Evolutionary conservation across 2,329 filamentous ascomycete species (phyloP).

Genomic region (Verticillium tricorpus): DNA sequence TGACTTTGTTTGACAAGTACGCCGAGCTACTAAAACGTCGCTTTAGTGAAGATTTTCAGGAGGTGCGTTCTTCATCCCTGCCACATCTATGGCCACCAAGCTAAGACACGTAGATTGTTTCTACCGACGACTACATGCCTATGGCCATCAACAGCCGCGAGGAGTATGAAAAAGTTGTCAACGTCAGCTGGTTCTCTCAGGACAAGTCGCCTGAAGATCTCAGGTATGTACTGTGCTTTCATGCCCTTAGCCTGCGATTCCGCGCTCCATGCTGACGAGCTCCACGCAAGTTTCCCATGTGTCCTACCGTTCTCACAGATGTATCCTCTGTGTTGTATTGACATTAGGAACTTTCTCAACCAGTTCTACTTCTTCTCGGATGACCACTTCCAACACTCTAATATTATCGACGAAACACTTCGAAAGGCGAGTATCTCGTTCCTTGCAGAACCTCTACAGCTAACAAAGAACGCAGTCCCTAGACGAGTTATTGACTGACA

Average conservation of each 20-base stretch:
- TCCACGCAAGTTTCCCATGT: constrained; percentile 69
- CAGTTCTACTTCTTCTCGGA: constrained; percentile 98
- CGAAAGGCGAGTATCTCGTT: constrained; percentile 52
- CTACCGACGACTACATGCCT: constrained; percentile 99
- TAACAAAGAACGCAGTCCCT: constrained; percentile 54
- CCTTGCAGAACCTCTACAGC: neutral
- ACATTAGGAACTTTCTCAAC: constrained; percentile 95
- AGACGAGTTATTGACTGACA: constrained; percentile 89
- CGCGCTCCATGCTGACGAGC: constrained; percentile 11
- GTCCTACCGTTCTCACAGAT: constrained; percentile 98
- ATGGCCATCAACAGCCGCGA: constrained; percentile 91
- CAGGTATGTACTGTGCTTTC: constrained; percentile 45
- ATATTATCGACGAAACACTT: constrained; percentile 85
- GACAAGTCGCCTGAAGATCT: constrained; percentile 74
- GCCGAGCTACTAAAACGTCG: constrained; percentile 83
- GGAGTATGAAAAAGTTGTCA: constrained; percentile 93
- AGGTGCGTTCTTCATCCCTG: constrained; percentile 44
- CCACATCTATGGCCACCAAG: constrained; percentile 1
- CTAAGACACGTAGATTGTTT: constrained; percentile 50
- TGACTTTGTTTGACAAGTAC: constrained; percentile 92
- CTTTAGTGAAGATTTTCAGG: constrained; percentile 94
- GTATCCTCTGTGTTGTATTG: constrained; percentile 97
- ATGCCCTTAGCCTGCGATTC: constrained; percentile 4
- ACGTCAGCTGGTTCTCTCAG: constrained; percentile 92
- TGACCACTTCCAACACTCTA: constrained; percentile 89